phyloP scores from a whole-genome alignment of 1,284 basidiomycete genomes.

The Hemileia vastatrix region DNA sequence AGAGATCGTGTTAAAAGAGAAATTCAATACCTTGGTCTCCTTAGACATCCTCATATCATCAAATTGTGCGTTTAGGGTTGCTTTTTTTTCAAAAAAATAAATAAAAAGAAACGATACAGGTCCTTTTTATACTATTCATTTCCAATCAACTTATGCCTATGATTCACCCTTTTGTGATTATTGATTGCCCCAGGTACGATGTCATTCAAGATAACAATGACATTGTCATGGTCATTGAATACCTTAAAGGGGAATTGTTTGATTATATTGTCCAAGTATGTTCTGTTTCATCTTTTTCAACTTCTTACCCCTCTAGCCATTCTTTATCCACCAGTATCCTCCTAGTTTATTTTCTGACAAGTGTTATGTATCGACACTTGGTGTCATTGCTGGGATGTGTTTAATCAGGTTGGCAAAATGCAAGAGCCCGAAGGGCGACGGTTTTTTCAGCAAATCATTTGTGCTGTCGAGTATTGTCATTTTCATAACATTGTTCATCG shows the following conservation, averaged over 20 bases:
- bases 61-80: conserved; percentile 61
- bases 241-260: conserved; percentile 66
- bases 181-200: conserved; percentile 68
- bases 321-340: background rate
- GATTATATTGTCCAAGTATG: conserved; percentile 78
- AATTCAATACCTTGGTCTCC: conserved; percentile 84
- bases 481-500: conserved; percentile 88
- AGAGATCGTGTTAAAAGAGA: conserved; percentile 24
- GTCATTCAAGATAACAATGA: conserved; percentile 85
- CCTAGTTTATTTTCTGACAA: background rate
- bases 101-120: background rate
- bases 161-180: background rate
- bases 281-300: too few species aligned
- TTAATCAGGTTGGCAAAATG: conserved; percentile 52
- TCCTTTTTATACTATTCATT: conserved; percentile 19
- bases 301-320: background rate
- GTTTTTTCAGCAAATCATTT: conserved; percentile 94
- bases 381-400: too few species aligned
- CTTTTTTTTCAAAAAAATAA: background rate
- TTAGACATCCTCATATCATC: conserved; percentile 88
- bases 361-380: background rate
- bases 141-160: background rate
- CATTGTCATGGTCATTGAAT: conserved; percentile 89
- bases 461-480: conserved; percentile 90
- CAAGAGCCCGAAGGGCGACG: conserved; percentile 68